Percentiles rank a stretch among this genome's conserved stretches.
Conservation (phyloP, 495 filamentous ascomycete species). For the Daldinia caldariorum region DNA sequence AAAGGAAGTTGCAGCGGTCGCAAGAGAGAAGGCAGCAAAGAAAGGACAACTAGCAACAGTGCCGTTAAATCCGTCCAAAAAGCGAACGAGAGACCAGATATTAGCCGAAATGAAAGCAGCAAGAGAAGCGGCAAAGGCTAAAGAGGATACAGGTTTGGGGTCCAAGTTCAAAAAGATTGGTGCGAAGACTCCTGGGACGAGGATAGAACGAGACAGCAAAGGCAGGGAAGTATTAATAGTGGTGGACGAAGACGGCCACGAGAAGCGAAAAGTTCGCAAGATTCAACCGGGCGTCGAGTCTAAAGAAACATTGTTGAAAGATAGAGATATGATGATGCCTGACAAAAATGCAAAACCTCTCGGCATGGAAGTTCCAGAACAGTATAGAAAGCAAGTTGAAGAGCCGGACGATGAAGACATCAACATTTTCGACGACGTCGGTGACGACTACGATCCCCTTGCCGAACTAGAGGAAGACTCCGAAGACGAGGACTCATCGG, state of each 20-base stretch:
- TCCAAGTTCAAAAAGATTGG: slow-evolving; percentile 86
- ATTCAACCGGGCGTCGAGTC: slow-evolving; percentile 48
- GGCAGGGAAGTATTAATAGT: slow-evolving; percentile 87
- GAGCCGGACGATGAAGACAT: slow-evolving; percentile 70
- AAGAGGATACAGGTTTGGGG: slow-evolving; percentile 68
- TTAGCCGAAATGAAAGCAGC: slow-evolving; percentile 81
- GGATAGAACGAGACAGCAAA: slow-evolving; percentile 78
- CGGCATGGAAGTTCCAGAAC: slow-evolving; percentile 81
- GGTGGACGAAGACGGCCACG: slow-evolving; percentile 85
- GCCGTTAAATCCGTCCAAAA: slow-evolving; percentile 66
- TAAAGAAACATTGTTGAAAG: slow-evolving; percentile 51
- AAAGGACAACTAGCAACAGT: slow-evolving; percentile 79
- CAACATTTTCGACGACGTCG: slow-evolving; percentile 89
- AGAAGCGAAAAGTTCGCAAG: slow-evolving; percentile 83
- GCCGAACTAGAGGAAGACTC: slow-evolving; percentile 70
- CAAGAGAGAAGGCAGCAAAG: slow-evolving; percentile 67
- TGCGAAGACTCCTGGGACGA: slow-evolving; percentile 68
- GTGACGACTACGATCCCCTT: slow-evolving; percentile 87
- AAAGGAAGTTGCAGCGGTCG: slow-evolving; percentile 66
- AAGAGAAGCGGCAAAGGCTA: slow-evolving; percentile 68
- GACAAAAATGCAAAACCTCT: slow-evolving; percentile 72
- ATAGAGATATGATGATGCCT: slow-evolving; percentile 67
- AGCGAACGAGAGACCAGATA: slow-evolving; percentile 83
- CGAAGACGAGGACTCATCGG: slow-evolving; percentile 58
- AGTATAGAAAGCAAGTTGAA: slow-evolving; percentile 58